Evolutionary conservation across 116 monocot genomes (phyloP), one percentile per base, ranked within the genome.

Genomic region (Cymodocea nodosa): DNA sequence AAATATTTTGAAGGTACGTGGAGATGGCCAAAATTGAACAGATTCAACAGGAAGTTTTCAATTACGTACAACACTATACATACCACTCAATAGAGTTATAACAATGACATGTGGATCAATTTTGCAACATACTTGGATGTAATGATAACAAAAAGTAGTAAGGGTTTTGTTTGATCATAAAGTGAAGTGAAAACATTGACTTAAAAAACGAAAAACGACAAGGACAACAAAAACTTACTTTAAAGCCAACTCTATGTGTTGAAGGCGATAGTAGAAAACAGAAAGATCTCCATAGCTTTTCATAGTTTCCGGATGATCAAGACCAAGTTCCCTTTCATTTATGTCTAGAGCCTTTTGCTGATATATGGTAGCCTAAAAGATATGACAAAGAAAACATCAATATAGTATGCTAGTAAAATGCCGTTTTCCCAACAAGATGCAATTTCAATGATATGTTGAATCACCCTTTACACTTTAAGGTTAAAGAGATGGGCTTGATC

Each of bases 261-360:
- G 94, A 50, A 94, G 89, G 19, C 94, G 84, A 65, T 94, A 94
- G 74, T 94, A 94, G 63, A 94, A 94, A 17, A 94, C 94, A 74
- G 89, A 89, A 69, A 94, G 89, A 79, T 94, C 94, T 23, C 94
- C 94, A 73, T 94, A 94, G 68, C 94, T 87, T 74, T 94, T 94
- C 89, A 94, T 89, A 36, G 94, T 94, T 59, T 94, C 94, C 17
- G 94, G 87, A 73, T 94, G 94, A 68, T 94, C 94, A 80, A 94
- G 84, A 53, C 94, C 94, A 78, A 94, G 84, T 63, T 94, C 94
- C 59, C 94, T 86, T 72, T 89, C 94, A 81, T 94, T 89, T 35
- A 94, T 94, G 65, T 94, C 94, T 54, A 89, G 51, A 25, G 75
- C 75, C 62, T 75, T 75, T 50, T 75, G 75, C 24, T 75, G 75